phyloP scores from a whole-genome alignment of 1,284 basidiomycete species.

The Marasmius sp. region DNA sequence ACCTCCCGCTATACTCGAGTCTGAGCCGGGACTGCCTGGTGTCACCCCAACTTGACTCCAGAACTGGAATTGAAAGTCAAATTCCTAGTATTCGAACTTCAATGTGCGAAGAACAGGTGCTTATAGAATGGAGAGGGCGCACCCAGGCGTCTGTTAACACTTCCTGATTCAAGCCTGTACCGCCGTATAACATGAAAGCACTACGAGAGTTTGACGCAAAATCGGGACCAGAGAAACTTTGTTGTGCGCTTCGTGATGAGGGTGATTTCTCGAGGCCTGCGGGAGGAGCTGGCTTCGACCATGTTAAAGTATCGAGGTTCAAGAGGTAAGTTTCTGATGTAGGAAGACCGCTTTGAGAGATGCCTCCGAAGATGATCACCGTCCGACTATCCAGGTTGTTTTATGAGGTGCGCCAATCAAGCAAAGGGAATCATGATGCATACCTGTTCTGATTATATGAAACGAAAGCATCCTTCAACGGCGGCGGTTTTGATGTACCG shows the following conservation, averaged over 20 bases:
- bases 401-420: background rate
- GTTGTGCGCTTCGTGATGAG: background rate
- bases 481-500: conserved; percentile 55
- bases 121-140: background rate
- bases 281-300: conserved; percentile 1
- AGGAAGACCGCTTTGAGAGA: conserved; percentile 62
- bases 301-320: conserved; percentile 36
- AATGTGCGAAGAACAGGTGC: background rate
- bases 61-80: background rate
- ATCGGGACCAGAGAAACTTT: background rate
- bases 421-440: conserved; percentile 19
- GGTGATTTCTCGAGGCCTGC: background rate
- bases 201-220: background rate
- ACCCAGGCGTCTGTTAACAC: background rate
- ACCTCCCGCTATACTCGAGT: background rate
- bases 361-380: conserved; percentile 73
- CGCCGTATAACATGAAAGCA: background rate
- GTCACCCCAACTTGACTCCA: background rate
- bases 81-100: background rate
- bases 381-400: conserved; percentile 37
- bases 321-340: conserved; percentile 63
- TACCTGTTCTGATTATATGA: conserved; percentile 57
- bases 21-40: background rate
- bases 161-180: background rate
- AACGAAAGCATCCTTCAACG: conserved; percentile 70